These are phyloP conservation scores for Carallia pectinifolia DNA, from an alignment of 345 rosid genomes.

Conservation along the genomic window DNA sequence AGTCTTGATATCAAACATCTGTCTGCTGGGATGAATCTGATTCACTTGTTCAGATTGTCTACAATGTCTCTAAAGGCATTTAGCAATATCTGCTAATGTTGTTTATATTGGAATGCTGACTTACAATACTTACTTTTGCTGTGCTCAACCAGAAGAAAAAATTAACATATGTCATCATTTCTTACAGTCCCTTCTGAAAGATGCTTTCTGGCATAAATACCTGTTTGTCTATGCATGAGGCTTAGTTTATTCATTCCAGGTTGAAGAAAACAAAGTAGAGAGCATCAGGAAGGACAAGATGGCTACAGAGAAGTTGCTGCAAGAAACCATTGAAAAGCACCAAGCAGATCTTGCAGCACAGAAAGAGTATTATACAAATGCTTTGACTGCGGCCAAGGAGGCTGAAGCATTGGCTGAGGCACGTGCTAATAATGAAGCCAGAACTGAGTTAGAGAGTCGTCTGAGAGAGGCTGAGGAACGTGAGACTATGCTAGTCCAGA, in stretches of 20 bases:
- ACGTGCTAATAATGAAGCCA: conserved; percentile 85
- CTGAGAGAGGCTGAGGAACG: conserved; percentile 93
- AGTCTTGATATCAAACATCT: too few relatives aligned
- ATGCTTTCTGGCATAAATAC: conserved; percentile 3
- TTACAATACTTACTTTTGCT: too few relatives aligned
- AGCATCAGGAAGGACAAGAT: conserved; percentile 87
- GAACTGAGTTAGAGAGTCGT: conserved; percentile 80
- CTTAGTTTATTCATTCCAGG: conserved; percentile 43
- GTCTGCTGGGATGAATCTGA: too few relatives aligned
- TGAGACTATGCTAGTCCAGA: conserved; percentile 91
- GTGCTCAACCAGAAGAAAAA: too few relatives aligned
- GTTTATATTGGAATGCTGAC: too few relatives aligned
- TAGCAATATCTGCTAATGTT: too few relatives aligned
- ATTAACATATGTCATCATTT: neutral
- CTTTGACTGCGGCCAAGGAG: conserved; percentile 88
- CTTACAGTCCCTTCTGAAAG: neutral
- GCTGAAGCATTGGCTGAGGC: conserved; percentile 93
- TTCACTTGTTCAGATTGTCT: too few relatives aligned
- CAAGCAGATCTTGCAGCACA: conserved; percentile 81
- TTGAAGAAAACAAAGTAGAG: conserved; percentile 95
- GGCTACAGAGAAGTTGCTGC: conserved; percentile 86
- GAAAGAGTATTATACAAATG: conserved; percentile 78
- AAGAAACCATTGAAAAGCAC: conserved; percentile 95
- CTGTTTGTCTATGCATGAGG: conserved; percentile 9
- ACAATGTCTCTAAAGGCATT: too few relatives aligned